Evolutionary conservation across 106 monocot genomes (phyloP), one percentile per base, ranked within the genome.

Genomic region (Dendrobium catenatum): DNA sequence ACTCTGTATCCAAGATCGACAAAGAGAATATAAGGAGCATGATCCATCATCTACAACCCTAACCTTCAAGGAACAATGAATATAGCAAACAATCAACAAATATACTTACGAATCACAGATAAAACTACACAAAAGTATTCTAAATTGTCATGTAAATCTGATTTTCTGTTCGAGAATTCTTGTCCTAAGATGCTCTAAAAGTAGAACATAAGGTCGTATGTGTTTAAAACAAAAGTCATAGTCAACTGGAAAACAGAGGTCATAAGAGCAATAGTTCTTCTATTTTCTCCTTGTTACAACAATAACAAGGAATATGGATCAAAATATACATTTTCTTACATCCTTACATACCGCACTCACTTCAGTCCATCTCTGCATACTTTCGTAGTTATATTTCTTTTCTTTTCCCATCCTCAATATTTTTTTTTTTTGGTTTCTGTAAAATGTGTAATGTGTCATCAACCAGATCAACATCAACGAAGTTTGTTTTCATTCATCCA

Each of bases 1-100:
- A 82, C 86, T 93, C 27, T 81, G 82, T 26, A 93, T 85, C 93
- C 93, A 93, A 80, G 90, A 90, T 41, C 93, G 83, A 77, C 93
- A 90, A 59, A 93, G 90, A 54, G 90, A 55, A 85, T 93, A 93
- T 68, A 93, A 81, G 22, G 93, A 93, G 55, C 55, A 54, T 77
- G 86, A 84, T 44, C 74, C 83, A 54, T 81, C 81, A 43, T 90
- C 93, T 7, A 74, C 19, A 74, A 93, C 18, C 77, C 86, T 90
- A 82, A 88, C 93, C 93, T 93, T 85, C 83, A 78, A 74, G 51
- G 15, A 75, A 72, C 13, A 79, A 75, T 1, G 15, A 77, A 83
- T n/a, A 68, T 29, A 55, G 22, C 9, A 11, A 85, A 64, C 20
- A 42, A 79, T 75, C 17, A 84, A 67, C 42, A 66, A 76, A 48